Conservation (phyloP, 768 basidiomycete genomes). For the Boletus tylopilopsis region DNA sequence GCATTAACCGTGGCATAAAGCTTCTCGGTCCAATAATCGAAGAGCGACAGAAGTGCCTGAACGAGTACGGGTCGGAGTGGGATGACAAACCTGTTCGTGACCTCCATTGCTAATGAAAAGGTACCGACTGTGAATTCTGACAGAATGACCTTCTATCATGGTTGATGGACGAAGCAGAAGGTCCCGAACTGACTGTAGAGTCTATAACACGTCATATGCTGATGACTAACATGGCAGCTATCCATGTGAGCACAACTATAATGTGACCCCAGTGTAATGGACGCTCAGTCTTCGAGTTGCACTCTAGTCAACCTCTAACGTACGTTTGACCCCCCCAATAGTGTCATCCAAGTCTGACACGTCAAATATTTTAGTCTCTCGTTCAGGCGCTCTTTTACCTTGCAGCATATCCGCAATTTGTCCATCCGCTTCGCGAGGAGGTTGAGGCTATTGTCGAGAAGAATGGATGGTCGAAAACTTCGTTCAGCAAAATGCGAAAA, state of each 20-base stretch:
- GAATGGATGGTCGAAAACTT: not conserved
- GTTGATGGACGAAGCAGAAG: slow-evolving; percentile 27
- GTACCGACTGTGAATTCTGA: not conserved
- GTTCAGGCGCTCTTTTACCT: slow-evolving; percentile 8
- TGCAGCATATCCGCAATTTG: not conserved
- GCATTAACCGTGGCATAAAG: slow-evolving; percentile 6
- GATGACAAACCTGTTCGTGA: slow-evolving; percentile 31
- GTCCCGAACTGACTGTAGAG: slow-evolving; percentile 13
- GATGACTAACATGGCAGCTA: slow-evolving; percentile 13
- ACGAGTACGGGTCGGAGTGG: slow-evolving; percentile 27
- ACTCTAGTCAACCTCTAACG: slow-evolving; percentile 17
- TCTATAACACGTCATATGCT: slow-evolving; percentile 22
- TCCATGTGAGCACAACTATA: slow-evolving; percentile 16
- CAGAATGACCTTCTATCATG: slow-evolving; percentile 35
- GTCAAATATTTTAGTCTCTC: slow-evolving; percentile 21
- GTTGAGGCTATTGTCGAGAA: not conserved
- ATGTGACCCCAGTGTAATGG: not conserved
- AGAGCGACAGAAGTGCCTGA: slow-evolving; percentile 22
- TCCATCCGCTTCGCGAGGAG: not conserved
- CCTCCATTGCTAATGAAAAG: not conserved
- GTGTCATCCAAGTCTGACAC: not conserved
- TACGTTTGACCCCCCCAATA: not conserved
- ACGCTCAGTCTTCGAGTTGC: not conserved
- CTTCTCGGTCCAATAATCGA: slow-evolving; percentile 30
- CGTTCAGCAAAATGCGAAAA: not conserved